Percentiles rank a stretch among this genome's conserved stretches.
phyloP scores from a whole-genome alignment of 2,329 filamentous ascomycete genomes.

The Stagonosporopsis tanaceti region DNA sequence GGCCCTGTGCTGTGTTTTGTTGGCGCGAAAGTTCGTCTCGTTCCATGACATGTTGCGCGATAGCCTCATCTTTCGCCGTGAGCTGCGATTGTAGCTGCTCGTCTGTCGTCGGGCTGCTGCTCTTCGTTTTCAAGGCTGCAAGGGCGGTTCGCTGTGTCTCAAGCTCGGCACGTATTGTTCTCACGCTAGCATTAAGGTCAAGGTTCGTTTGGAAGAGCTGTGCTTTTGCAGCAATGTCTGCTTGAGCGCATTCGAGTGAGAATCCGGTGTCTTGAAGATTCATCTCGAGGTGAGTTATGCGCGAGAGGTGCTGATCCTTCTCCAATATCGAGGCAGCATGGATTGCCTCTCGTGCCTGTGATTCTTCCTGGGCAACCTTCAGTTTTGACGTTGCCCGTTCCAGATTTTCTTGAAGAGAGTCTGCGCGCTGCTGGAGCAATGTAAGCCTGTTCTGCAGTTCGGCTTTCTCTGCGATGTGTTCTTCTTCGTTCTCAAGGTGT shows the following conservation, averaged over 20 bases:
- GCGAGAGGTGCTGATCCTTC: background rate
- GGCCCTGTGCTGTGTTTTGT: slow-evolving; percentile 37
- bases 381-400: slow-evolving; percentile 38
- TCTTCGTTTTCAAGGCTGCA: slow-evolving; percentile 13
- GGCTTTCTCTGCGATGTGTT: slow-evolving; percentile 8
- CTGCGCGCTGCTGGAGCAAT: slow-evolving; percentile 35
- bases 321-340: background rate
- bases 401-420: slow-evolving; percentile 37
- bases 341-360: slow-evolving; percentile 13
- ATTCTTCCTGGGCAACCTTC: slow-evolving; percentile 29
- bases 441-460: slow-evolving; percentile 33
- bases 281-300: slow-evolving; percentile 31
- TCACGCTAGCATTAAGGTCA: slow-evolving; percentile 33
- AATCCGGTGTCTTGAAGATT: slow-evolving; percentile 34
- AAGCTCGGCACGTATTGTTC: slow-evolving; percentile 30
- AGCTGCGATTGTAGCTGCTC: slow-evolving; percentile 34
- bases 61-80: slow-evolving; percentile 35
- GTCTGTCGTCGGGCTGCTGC: background rate
- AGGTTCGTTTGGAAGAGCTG: slow-evolving; percentile 36
- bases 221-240: slow-evolving; percentile 36
- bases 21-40: slow-evolving; percentile 37
- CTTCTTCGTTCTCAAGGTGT: slow-evolving; percentile 11
- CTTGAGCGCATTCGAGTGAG: slow-evolving; percentile 37
- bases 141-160: slow-evolving; percentile 15
- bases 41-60: slow-evolving; percentile 33